Conservation (phyloP, 495 filamentous ascomycete species). For the Pyrenula aspistea region DNA sequence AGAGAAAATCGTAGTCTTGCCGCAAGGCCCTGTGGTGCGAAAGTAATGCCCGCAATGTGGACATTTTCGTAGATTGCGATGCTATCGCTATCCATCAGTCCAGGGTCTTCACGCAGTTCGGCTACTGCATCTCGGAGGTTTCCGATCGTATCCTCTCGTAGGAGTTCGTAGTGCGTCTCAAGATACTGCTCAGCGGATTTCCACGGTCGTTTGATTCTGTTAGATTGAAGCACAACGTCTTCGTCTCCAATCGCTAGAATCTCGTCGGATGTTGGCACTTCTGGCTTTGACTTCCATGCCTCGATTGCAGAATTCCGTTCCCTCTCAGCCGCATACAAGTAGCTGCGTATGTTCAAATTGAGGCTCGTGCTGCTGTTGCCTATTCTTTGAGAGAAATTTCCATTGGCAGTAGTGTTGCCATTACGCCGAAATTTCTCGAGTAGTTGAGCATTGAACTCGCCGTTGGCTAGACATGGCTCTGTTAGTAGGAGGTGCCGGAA, state of each 20-base stretch:
- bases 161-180: conserved; percentile 48
- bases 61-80: conserved; percentile 69
- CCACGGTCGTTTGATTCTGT: conserved; percentile 32
- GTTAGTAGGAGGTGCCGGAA: too few relatives aligned
- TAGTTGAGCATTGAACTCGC: not conserved
- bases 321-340: conserved; percentile 10
- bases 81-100: conserved; percentile 38
- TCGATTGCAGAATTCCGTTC: conserved; percentile 8
- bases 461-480: not conserved
- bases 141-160: conserved; percentile 52
- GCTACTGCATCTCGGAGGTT: conserved; percentile 47
- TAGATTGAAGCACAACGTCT: conserved; percentile 18
- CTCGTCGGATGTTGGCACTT: conserved; percentile 31
- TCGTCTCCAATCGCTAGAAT: conserved; percentile 21
- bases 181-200: conserved; percentile 41
- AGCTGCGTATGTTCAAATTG: conserved; percentile 19
- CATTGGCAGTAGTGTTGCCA: not conserved
- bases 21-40: conserved; percentile 50
- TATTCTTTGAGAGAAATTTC: not conserved
- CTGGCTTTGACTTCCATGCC: conserved; percentile 29
- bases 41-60: conserved; percentile 45
- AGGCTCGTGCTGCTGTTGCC: not conserved
- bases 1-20: conserved; percentile 62
- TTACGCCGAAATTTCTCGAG: not conserved
- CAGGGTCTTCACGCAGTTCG: conserved; percentile 26